Evolutionary conservation across 805 yeast species (phyloP).

Genomic region (Lachancea mirantina): DNA sequence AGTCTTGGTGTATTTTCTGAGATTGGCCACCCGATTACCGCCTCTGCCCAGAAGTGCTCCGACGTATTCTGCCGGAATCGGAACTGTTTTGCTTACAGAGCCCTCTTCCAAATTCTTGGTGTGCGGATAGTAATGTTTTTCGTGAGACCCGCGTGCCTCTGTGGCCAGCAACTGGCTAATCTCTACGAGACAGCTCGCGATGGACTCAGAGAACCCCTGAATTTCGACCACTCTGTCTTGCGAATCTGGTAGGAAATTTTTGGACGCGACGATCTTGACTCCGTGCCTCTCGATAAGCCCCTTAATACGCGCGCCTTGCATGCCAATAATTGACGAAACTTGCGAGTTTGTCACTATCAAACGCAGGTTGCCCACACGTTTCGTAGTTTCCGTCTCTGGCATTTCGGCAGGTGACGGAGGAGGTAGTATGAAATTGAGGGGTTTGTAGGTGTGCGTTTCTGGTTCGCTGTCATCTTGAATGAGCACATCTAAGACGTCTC

Average conservation of each 20-base stretch:
- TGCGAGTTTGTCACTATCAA: constrained; percentile 75
- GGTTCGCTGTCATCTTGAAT: constrained; percentile 33
- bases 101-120: constrained; percentile 26
- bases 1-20: constrained; percentile 72
- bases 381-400: constrained; percentile 20
- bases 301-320: constrained; percentile 74
- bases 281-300: constrained; percentile 50
- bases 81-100: constrained; percentile 33
- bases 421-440: constrained; percentile 28
- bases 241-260: constrained; percentile 71
- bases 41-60: constrained; percentile 86
- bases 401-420: constrained; percentile 26
- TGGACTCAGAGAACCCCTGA: constrained; percentile 66
- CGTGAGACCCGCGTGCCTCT: constrained; percentile 20
- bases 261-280: constrained; percentile 82
- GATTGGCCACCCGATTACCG: constrained; percentile 81
- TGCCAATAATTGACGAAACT: constrained; percentile 84
- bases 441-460: constrained; percentile 47
- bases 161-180: constrained; percentile 21
- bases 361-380: constrained; percentile 40
- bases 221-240: constrained; percentile 82
- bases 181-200: constrained; percentile 61
- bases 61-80: constrained; percentile 73
- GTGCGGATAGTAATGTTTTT: constrained; percentile 54
- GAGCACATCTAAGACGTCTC: constrained; percentile 52